phyloP scores from a whole-genome alignment of 2,329 filamentous ascomycete species.

The Microdochium trichocladiopsis region DNA sequence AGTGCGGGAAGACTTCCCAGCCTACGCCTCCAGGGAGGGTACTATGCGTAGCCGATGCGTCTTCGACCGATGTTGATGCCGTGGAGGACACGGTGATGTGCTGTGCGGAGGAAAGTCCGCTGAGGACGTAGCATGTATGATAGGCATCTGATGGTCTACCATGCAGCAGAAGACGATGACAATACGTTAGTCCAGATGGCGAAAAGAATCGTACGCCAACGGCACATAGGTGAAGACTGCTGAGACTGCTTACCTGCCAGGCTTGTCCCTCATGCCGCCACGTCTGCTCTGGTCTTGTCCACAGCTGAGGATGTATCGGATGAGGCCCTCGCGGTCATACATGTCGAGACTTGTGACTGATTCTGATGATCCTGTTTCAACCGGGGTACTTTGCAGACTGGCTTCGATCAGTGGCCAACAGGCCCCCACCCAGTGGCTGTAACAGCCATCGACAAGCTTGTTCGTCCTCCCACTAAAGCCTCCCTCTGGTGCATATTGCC shows the following conservation, averaged over 20 bases:
- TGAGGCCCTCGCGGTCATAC: conserved; percentile 78
- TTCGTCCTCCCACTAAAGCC: conserved; percentile 92
- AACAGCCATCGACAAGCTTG: conserved; percentile 96
- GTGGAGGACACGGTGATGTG: conserved; percentile 42
- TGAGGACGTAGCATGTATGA: conserved; percentile 87
- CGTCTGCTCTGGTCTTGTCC: conserved; percentile 66
- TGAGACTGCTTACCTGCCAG: conserved; percentile 61
- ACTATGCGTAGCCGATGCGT: conserved; percentile 23
- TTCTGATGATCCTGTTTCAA: conserved; percentile 2
- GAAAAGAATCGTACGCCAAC: neutral
- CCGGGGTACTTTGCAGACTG: conserved; percentile 50
- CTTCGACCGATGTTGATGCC: conserved; percentile 27
- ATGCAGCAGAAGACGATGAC: conserved; percentile 4
- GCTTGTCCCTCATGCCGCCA: conserved; percentile 90
- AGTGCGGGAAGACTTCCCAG: conserved; percentile 36
- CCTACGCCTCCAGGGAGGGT: neutral
- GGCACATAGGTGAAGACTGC: conserved; percentile 1
- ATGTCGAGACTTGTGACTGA: conserved; percentile 9
- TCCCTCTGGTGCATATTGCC: conserved; percentile 86
- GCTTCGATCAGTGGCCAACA: conserved; percentile 92
- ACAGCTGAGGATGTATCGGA: conserved; percentile 83
- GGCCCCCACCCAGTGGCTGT: conserved; percentile 94
- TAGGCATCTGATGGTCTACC: conserved; percentile 74
- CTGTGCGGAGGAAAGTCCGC: conserved; percentile 77
- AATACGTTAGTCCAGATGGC: neutral